Evolutionary conservation across 805 yeast species (phyloP), one percentile per base, ranked within the genome.

Genomic region (Ogataea methylovora): DNA sequence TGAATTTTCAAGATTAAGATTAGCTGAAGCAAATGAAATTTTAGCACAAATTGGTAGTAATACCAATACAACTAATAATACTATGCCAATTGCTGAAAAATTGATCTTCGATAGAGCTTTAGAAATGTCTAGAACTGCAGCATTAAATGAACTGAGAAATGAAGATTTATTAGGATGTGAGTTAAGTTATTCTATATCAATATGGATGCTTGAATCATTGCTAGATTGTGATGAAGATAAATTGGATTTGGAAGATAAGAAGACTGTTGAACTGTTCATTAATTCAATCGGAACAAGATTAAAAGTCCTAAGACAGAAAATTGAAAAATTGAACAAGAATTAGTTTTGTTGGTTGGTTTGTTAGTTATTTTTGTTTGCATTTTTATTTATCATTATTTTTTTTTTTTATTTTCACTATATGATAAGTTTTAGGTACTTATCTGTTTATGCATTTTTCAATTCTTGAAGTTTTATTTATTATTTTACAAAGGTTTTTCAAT

Each of bases 161-260:
- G 81, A 76, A 36, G 87, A 81, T 49, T 54, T 84, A 33, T 63
- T 66, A 14, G 83, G 82, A 6, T 88, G 97, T 58, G 96, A 88
- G 57, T 60, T 84, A 38, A 83, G 90, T 8, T 90, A 90, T 54
- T 84, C 94, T 4, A 85, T 95, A 0, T 79, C 96, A 0, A 74
- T 90, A 34, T 90, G 97, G 97, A 86, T 90, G 96, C 64, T 90
- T 49, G 94, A 86, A 52, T 86, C 95, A 1, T 63, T 90, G 19
- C 58, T 87, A 8, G 33, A 32, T 10, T 62, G 56, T 15, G 65
- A 64, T 17, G 51, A 53, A 18, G 65, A 60, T 17, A 69, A 56
- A 39, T 63, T 88, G 38, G 94, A 84, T 49, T 71, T 65, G 4
- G 85, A 79, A 32, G 97, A 90, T 55, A 63, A 63, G 33, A 72